Conservation (phyloP, 2,329 filamentous ascomycete species). For the Epichloe sp. region DNA sequence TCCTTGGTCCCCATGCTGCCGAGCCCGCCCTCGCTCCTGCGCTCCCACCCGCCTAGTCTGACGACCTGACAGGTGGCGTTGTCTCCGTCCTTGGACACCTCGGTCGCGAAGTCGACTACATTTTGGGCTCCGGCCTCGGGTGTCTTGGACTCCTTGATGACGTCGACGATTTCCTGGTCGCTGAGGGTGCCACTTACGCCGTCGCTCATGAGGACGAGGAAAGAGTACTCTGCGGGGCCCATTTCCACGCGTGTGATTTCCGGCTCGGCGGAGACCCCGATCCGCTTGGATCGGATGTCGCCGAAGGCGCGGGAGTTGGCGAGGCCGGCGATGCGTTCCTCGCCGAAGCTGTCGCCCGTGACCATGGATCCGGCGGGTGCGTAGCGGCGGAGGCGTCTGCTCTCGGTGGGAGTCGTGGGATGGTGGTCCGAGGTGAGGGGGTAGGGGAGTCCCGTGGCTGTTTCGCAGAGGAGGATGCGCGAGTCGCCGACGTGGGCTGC, state of each 20-base stretch:
- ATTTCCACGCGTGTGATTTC: constrained; percentile 73
- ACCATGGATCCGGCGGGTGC: constrained; percentile 65
- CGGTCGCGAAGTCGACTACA: constrained; percentile 77
- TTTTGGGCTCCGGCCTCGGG: constrained; percentile 72
- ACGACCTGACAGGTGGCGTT: constrained; percentile 59
- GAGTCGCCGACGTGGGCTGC: constrained; percentile 92
- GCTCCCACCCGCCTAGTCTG: constrained; percentile 55
- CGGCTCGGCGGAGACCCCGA: constrained; percentile 89
- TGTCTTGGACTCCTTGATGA: constrained; percentile 85
- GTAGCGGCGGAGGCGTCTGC: constrained; percentile 70
- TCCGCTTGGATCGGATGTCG: constrained; percentile 80
- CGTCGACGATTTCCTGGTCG: constrained; percentile 93
- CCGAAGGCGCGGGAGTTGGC: constrained; percentile 93
- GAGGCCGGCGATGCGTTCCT: constrained; percentile 85
- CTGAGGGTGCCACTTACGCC: constrained; percentile 74
- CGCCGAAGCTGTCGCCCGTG: constrained; percentile 82
- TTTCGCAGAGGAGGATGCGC: constrained; percentile 78
- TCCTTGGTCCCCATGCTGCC: constrained; percentile 89
- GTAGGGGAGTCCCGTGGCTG: constrained; percentile 69
- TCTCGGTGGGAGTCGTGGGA: constrained; percentile 75
- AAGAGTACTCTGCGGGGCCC: constrained; percentile 71
- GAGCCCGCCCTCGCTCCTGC: constrained; percentile 68
- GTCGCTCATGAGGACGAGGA: constrained; percentile 79
- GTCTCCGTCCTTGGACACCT: constrained; percentile 57
- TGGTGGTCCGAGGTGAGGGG: constrained; percentile 89